Evolutionary conservation across 768 basidiomycete genomes (phyloP).

Genomic region (Mycena pura): DNA sequence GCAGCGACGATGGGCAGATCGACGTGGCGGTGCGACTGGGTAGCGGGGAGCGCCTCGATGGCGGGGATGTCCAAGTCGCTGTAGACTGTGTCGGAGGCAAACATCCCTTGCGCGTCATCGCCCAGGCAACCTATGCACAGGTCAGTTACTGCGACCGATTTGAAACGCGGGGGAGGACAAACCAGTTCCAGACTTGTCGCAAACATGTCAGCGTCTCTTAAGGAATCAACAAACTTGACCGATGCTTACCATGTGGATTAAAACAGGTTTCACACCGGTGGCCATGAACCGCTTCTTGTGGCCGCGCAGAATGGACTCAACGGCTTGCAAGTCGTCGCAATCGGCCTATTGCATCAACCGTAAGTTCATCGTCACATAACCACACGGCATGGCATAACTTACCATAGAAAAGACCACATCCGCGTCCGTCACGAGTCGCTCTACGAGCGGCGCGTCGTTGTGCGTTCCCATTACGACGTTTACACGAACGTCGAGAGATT

Average conservation of each 20-base stretch:
- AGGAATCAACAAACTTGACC: background rate
- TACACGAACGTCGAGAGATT: background rate
- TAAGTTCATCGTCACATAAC: background rate
- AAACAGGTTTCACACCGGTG: constrained; percentile 14
- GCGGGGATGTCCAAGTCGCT: constrained; percentile 54
- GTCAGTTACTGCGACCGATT: too few species aligned
- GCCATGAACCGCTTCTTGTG: constrained; percentile 9
- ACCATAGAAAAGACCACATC: constrained; percentile 42
- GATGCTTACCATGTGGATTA: constrained; percentile 24
- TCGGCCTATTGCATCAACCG: constrained; percentile 1
- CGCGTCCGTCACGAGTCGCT: constrained; percentile 32
- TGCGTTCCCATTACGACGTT: constrained; percentile 36
- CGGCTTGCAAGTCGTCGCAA: constrained; percentile 15
- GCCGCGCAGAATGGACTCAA: constrained; percentile 15
- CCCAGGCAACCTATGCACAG: constrained; percentile 43
- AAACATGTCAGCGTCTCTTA: background rate
- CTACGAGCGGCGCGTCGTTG: constrained; percentile 36
- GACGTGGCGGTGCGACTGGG: constrained; percentile 55
- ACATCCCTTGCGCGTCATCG: constrained; percentile 51
- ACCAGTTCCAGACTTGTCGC: constrained; percentile 11
- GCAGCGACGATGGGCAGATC: constrained; percentile 56
- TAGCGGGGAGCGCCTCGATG: constrained; percentile 51
- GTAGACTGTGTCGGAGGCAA: constrained; percentile 47
- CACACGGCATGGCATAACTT: background rate
- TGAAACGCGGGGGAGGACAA: background rate